These are phyloP conservation scores for Beta lomatogona DNA, from an alignment of 179 eudicot genomes.

Conservation along the genomic window DNA sequence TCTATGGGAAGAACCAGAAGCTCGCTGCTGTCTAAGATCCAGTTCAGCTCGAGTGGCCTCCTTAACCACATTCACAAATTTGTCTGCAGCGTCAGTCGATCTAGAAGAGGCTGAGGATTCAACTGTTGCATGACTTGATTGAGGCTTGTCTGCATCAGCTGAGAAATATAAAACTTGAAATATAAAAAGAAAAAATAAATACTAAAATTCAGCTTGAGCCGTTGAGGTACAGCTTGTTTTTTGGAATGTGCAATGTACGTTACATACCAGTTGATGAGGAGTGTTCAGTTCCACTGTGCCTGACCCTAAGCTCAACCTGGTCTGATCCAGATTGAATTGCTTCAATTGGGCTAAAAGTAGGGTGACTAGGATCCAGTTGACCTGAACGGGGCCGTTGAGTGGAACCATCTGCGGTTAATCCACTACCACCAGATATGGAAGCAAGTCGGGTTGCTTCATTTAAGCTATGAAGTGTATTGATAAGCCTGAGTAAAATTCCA, in stretches of 20 bases:
- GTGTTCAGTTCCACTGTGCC: slow-evolving; percentile 48
- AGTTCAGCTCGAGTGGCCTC: slow-evolving; percentile 58
- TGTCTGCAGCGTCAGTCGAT: slow-evolving; percentile 54
- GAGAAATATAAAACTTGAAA: slow-evolving; percentile 21
- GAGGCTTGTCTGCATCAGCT: slow-evolving; percentile 57
- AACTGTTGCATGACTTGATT: slow-evolving; percentile 46
- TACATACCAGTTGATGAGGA: slow-evolving; percentile 49
- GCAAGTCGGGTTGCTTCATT: slow-evolving; percentile 94
- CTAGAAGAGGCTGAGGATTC: slow-evolving; percentile 61
- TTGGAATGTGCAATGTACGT: slow-evolving; percentile 41
- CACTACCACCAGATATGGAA: slow-evolving; percentile 63
- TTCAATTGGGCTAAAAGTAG: slow-evolving; percentile 55
- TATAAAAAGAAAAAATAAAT: too few relatives aligned
- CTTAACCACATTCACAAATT: slow-evolving; percentile 47
- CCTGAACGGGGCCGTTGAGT: slow-evolving; percentile 69
- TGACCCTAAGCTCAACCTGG: slow-evolving; percentile 57
- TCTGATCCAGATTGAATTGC: slow-evolving; percentile 48
- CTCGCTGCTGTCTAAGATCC: slow-evolving; percentile 60
- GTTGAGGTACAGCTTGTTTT: slow-evolving; percentile 25
- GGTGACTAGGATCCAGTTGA: slow-evolving; percentile 64
- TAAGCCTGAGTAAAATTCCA: slow-evolving; percentile 87
- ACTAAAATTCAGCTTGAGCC: slow-evolving; percentile 38
- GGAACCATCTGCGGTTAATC: slow-evolving; percentile 61
- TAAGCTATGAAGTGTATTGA: slow-evolving; percentile 83
- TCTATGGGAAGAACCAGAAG: slow-evolving; percentile 42